Evolutionary conservation across 1,284 basidiomycete genomes (phyloP), one percentile per base, ranked within the genome.

Genomic region (Pseudozyma hubeiensis): DNA sequence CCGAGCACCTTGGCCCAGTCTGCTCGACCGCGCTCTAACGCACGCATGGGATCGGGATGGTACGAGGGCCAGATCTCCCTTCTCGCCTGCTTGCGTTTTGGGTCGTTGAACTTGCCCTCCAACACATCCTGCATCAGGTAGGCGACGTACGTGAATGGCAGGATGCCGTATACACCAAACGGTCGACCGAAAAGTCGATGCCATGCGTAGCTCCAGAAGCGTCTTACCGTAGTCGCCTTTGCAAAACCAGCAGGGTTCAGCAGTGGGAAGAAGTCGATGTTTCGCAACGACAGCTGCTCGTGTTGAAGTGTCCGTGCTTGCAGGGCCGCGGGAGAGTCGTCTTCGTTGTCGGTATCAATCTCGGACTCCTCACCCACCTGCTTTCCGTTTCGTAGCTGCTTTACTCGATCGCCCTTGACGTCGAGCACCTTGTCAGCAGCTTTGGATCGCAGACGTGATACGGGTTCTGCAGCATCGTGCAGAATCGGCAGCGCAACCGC

Each of bases 1-100:
- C 75, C 75, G 30, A 77, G 53, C 6, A 77, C 72, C 43, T 77
- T 77, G n/a, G 67, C 75, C 75, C 75, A 77, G 45, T 77, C 75
- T 30, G 66, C 72, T 14, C 67, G n/a, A 0, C 75, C 75, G 17
- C 65, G 60, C 31, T 71, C 55, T 13, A 77, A 48, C 0, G 64
- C 53, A 3, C 72, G 67, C 54, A 64, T 70, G 14, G 75, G 75
- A 24, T 77, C 75, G 0, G 72, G 64, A 37, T 75, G 73, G 19
- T 67, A 64, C 0, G 64, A 54, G 4, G 72, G 67, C 69, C 69
- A 73, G 24, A 67, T 64, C 33, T 73, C 60, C 8, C 48, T 37
- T 9, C 69, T 52, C 6, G 64, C 64, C 46, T 60, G 64, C 34
- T 57, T 64, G 29, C 69, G 56, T 19, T 73, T 51, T 1, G 69